Evolutionary conservation across 2,329 filamentous ascomycete species (phyloP).

Genomic region (Rhynchosporium graminicola): DNA sequence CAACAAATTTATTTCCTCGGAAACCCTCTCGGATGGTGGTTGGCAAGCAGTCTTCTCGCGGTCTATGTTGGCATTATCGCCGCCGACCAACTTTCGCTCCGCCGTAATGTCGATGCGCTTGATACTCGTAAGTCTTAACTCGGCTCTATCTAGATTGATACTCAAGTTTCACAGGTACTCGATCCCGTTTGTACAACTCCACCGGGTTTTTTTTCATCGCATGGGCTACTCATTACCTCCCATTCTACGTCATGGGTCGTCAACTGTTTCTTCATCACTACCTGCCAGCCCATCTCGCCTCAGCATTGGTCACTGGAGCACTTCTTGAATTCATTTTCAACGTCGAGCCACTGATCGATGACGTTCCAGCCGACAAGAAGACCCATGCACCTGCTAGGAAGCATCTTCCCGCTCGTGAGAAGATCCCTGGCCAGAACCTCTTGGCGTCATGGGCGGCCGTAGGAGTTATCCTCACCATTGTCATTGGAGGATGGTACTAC

Average conservation of each 20-base stretch:
- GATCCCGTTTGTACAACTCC: constrained; percentile 94
- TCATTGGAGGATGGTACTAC: constrained; percentile 82
- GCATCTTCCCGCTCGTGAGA: constrained; percentile 77
- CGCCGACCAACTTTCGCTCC: constrained; percentile 90
- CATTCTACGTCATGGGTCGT: constrained; percentile 97
- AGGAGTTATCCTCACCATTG: constrained; percentile 65
- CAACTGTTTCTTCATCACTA: constrained; percentile 99
- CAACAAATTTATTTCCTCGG: constrained; percentile 99
- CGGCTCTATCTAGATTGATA: constrained; percentile 29
- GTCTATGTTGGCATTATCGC: constrained; percentile 90
- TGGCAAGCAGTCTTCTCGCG: constrained; percentile 86
- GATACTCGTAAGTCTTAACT: constrained; percentile 75
- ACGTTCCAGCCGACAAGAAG: constrained; percentile 52
- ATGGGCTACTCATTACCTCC: constrained; percentile 96
- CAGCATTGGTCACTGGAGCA: constrained; percentile 84
- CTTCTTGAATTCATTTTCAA: constrained; percentile 96
- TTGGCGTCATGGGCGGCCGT: constrained; percentile 77
- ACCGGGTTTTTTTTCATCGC: constrained; percentile 99
- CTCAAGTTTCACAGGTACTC: constrained; percentile 63
- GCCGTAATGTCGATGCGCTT: constrained; percentile 88
- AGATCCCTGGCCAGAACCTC: constrained; percentile 77
- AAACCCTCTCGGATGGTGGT: constrained; percentile 97
- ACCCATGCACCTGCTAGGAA: constrained; percentile 48
- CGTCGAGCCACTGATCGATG: constrained; percentile 69
- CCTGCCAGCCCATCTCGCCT: constrained; percentile 89